Evolutionary conservation across 371 early-diverging fungal genomes (phyloP).

Genomic region (Lichtheimia hyalospora): DNA sequence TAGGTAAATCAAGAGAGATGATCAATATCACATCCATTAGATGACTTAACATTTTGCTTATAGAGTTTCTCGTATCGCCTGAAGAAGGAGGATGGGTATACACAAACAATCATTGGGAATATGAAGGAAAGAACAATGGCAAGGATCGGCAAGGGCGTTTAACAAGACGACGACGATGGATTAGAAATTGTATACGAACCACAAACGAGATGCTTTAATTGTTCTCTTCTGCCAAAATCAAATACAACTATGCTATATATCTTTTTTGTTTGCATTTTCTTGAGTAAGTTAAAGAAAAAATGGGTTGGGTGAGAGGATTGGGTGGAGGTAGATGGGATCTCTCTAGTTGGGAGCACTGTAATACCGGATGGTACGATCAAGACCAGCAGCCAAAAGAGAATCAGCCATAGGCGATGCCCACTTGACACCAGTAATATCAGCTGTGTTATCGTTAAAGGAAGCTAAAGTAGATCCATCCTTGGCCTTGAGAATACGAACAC

Average conservation of each 20-base stretch:
- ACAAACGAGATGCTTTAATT: neutral
- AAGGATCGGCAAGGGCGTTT: slow-evolving; percentile 10
- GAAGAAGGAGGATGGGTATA: slow-evolving; percentile 43
- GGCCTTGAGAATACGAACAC: slow-evolving; percentile 68
- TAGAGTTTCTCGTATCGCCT: slow-evolving; percentile 18
- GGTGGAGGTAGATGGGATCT: too few relatives aligned
- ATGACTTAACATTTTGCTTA: neutral
- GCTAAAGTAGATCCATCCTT: slow-evolving; percentile 77
- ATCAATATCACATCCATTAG: neutral
- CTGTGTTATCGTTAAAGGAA: slow-evolving; percentile 54
- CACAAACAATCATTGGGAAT: slow-evolving; percentile 30
- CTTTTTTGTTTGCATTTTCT: neutral
- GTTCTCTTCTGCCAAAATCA: neutral
- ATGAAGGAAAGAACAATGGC: slow-evolving; percentile 8
- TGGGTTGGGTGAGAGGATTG: neutral
- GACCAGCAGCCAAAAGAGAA: slow-evolving; percentile 54
- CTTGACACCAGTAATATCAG: slow-evolving; percentile 64
- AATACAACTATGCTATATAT: neutral
- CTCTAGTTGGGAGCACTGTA: slow-evolving; percentile 36
- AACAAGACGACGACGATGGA: slow-evolving; percentile 27
- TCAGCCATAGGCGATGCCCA: slow-evolving; percentile 57
- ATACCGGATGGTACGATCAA: slow-evolving; percentile 66
- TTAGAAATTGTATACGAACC: slow-evolving; percentile 19
- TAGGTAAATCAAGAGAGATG: slow-evolving; percentile 25
- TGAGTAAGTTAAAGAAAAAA: neutral